These are phyloP conservation scores for Scutellaria barbata DNA, from an alignment of 257 asterid species.

Conservation along the genomic window DNA sequence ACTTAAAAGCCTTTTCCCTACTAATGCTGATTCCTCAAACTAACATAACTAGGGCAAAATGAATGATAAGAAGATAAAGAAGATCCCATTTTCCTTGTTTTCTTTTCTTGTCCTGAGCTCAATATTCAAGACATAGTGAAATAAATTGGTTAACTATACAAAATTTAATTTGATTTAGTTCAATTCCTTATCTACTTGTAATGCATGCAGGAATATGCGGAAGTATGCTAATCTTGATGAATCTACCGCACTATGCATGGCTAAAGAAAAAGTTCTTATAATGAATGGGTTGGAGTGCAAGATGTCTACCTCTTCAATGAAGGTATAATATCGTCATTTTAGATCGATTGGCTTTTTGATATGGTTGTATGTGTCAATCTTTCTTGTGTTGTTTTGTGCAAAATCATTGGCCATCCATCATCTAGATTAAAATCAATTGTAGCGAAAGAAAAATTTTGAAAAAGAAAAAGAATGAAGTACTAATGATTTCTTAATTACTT, in stretches of 20 bases:
- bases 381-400: constrained; percentile 4
- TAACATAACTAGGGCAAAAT: constrained; percentile 19
- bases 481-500: neutral
- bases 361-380: neutral
- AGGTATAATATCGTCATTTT: constrained; percentile 55
- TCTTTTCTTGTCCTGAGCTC: neutral
- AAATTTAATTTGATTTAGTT: constrained; percentile 21
- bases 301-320: constrained; percentile 76
- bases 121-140: constrained; percentile 14
- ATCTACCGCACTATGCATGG: constrained; percentile 54
- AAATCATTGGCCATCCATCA: neutral
- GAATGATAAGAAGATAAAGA: neutral
- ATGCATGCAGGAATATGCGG: constrained; percentile 61
- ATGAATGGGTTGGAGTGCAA: constrained; percentile 89
- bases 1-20: constrained; percentile 19
- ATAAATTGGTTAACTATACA: neutral
- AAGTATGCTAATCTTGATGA: constrained; percentile 57
- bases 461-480: neutral
- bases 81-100: neutral
- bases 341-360: neutral
- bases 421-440: neutral
- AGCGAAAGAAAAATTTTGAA: neutral
- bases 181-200: constrained; percentile 31
- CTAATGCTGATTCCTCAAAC: constrained; percentile 21
- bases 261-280: constrained; percentile 58